A percentile compares a stretch with the other conserved stretches of the same genome.
phyloP scores from a whole-genome alignment of 148 eudicot genomes.

The Chenopodium formosanum region DNA sequence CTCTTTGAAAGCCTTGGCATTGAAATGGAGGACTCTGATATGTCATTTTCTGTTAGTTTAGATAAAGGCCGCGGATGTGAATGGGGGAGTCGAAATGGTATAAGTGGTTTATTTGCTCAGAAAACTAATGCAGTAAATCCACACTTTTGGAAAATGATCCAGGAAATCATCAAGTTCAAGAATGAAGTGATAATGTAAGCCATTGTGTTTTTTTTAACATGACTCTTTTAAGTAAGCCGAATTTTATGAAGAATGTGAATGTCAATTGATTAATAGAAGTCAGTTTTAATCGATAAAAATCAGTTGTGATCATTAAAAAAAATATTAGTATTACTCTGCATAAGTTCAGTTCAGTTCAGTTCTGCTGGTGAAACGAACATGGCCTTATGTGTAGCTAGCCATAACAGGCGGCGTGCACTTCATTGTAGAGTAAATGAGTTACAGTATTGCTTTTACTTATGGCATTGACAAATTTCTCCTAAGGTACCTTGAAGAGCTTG shows the following conservation, averaged over 20 bases:
- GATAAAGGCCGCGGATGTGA: conserved; percentile 74
- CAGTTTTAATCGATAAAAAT: too few relatives aligned
- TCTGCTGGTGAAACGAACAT: too few relatives aligned
- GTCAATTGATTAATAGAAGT: neutral
- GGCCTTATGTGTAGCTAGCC: too few relatives aligned
- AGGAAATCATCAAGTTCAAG: conserved; percentile 73
- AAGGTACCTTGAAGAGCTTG: conserved; percentile 85
- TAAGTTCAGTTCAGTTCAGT: too few relatives aligned
- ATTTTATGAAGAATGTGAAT: neutral
- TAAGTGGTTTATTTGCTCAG: conserved; percentile 76
- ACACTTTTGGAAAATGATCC: conserved; percentile 78
- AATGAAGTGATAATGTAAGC: conserved; percentile 61
- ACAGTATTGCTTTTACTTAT: neutral
- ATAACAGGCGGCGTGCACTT: too few relatives aligned
- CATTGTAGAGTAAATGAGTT: neutral
- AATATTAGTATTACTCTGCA: neutral
- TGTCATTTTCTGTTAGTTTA: conserved; percentile 96
- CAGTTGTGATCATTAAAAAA: neutral
- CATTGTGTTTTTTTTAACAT: neutral
- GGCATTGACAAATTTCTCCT: conserved; percentile 17
- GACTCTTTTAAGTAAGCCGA: neutral
- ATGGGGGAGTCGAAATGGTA: conserved; percentile 92
- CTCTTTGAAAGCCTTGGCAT: conserved; percentile 83
- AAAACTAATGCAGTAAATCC: conserved; percentile 73
- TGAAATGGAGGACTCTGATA: conserved; percentile 91